Evolutionary conservation across 352 stramenopile species (phyloP).

Genomic region (Globisporangium sylvaticum): DNA sequence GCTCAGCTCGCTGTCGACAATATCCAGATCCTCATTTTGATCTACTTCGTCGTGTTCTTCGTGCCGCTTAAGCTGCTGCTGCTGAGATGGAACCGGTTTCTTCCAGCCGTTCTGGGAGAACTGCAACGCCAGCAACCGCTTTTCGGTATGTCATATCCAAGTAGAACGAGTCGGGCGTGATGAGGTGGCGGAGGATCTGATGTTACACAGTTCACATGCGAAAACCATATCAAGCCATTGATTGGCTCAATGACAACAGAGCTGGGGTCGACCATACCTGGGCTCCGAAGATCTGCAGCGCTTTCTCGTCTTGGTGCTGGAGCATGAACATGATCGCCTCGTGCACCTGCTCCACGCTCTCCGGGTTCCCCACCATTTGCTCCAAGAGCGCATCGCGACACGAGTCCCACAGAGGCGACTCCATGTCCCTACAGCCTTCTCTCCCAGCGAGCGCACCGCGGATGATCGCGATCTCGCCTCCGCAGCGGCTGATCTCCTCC

Average conservation of each 20-base stretch:
- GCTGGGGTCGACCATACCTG: slow-evolving; percentile 23
- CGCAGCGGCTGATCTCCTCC: slow-evolving; percentile 39
- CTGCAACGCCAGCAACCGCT: slow-evolving; percentile 24
- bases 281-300: slow-evolving; percentile 46
- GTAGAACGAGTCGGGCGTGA: slow-evolving; percentile 50
- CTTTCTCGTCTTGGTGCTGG: slow-evolving; percentile 21
- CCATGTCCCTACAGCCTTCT: slow-evolving; percentile 6
- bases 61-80: background rate
- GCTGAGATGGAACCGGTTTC: slow-evolving; percentile 16
- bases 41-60: background rate
- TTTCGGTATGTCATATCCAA: slow-evolving; percentile 34
- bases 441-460: slow-evolving; percentile 25
- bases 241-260: background rate
- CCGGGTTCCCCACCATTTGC: slow-evolving; percentile 49
- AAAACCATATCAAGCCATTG: no score
- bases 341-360: slow-evolving; percentile 24
- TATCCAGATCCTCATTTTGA: background rate
- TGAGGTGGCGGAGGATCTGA: slow-evolving; percentile 53
- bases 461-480: slow-evolving; percentile 44
- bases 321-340: slow-evolving; percentile 44
- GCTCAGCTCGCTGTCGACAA: slow-evolving; percentile 11
- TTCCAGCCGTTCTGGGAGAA: slow-evolving; percentile 56
- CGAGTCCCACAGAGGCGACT: slow-evolving; percentile 21
- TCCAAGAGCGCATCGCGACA: slow-evolving; percentile 52
- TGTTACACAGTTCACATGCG: no score